Evolutionary conservation across 805 yeast species (phyloP), one percentile per base, ranked within the genome.

Genomic region (Wickerhamiella australiensis): DNA sequence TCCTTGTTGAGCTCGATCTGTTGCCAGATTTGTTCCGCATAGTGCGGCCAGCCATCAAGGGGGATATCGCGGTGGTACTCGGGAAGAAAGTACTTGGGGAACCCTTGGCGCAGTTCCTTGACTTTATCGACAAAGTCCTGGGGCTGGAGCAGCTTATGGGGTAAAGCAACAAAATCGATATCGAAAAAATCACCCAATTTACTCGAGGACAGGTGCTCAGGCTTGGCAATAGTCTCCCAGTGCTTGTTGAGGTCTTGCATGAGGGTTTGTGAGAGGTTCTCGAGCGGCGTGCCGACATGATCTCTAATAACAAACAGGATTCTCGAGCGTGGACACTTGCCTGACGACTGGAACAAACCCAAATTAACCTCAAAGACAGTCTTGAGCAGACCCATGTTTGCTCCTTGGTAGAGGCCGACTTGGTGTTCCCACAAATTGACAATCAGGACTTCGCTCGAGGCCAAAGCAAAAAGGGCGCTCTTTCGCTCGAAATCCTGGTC

Each of bases 401-500:
- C 96, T 47, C 98, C 98, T 64, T 90, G 96, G 62, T 92, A 92
- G 40, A 92, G 72, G 8, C 98, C 98, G 50, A 92, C 87, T 66
- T 92, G 98, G 58, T 85, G 83, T 64, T 92, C 98, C 96, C 97
- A 92, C 61, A 90, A 78, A 65, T 92, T 92, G 40, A 92, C 82
- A 53, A 92, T 86, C 57, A 92, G 71, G 4, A 88, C 79, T 61
- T 92, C 97, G 13, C 92, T 79, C 0, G 96, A 88, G 9, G 96
- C 78, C 53, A 92, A 70, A 0, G 98, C 97, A 70, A 92, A 92
- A 40, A 92, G 69, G 0, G 97, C 97, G 1, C 96, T 88, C 58
- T 92, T 92, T 51, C 98, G 76, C 66, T 92, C 98, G 65, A 92
- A 92, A 66, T 92, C 98, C 66, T 92, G 96, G 65, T 92, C 97